Evolutionary conservation across 1,284 basidiomycete species (phyloP).

Genomic region (Trichosporon sp.): DNA sequence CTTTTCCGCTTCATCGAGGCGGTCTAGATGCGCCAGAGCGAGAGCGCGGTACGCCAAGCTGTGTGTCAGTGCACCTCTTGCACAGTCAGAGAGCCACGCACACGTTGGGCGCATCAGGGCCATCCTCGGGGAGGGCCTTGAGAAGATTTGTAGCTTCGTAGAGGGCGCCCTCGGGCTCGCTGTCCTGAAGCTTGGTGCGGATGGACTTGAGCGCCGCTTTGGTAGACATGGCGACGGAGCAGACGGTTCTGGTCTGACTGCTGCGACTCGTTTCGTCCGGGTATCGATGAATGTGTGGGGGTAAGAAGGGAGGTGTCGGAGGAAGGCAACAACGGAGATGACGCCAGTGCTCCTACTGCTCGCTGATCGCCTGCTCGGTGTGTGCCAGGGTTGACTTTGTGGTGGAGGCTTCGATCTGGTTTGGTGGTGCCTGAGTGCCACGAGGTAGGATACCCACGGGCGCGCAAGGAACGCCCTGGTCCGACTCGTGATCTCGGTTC

Average conservation of each 20-base stretch:
- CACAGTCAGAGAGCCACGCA: slow-evolving; percentile 58
- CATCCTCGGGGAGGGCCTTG: slow-evolving; percentile 66
- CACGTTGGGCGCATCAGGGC: slow-evolving; percentile 64
- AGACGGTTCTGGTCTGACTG: neutral
- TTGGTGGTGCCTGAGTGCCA: slow-evolving; percentile 1
- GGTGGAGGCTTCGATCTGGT: neutral
- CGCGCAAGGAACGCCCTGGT: slow-evolving; percentile 4
- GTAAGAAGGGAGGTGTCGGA: neutral
- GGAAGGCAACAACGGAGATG: neutral
- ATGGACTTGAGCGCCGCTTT: slow-evolving; percentile 69
- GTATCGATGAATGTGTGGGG: neutral
- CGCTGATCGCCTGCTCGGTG: too few species aligned
- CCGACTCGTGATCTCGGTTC: slow-evolving; percentile 7
- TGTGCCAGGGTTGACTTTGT: neutral
- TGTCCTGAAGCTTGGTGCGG: slow-evolving; percentile 71
- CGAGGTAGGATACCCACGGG: neutral
- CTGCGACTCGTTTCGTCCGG: neutral
- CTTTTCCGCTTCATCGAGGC: slow-evolving; percentile 75
- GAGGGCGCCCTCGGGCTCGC: slow-evolving; percentile 67
- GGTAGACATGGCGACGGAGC: slow-evolving; percentile 28
- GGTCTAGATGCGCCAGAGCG: slow-evolving; percentile 71
- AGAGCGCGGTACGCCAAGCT: slow-evolving; percentile 83
- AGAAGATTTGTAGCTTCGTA: slow-evolving; percentile 55
- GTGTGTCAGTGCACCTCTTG: slow-evolving; percentile 24
- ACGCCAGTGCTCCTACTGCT: neutral